Base-by-base conservation (phyloP, 2,329 filamentous ascomycete species). In the Alternaria alternata region DNA sequence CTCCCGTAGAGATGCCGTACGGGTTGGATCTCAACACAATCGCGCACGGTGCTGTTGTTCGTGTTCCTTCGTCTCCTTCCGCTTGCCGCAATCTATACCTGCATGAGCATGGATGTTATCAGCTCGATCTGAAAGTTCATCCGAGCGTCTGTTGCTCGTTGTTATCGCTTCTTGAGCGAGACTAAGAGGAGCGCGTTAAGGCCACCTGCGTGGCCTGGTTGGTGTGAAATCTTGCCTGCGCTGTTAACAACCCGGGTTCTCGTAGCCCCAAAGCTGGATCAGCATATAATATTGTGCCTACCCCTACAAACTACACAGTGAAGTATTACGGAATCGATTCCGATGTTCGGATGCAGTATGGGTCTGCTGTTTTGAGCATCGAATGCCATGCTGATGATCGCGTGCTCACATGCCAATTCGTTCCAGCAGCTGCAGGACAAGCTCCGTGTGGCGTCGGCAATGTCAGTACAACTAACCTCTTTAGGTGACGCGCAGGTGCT, bases 381-480 rank as follows among this genome's bases (percentile, higher is more conserved):
- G 32, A 36, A 36, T 36, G 32, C 32, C 14, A 36, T 36, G 12
- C 14, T 5, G 12, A 14, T 36, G 18, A 30, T 44, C 39, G 39
- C 28, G 30, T 53, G 42, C 41, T 48, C 20, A 16, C 51, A 54
- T 36, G 11, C 30, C 39, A 20, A n/a, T 26, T 46, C 49, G 42
- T 42, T 32, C 16, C 38, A 24, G 14, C 36, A 32, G 20, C 20
- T 32, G 54, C 36, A 49, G 38, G 46, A 55, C 41, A 56, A 54
- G 62, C 62, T 55, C 39, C 28, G 43, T 36, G 39, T 20, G 28
- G 46, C 26, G 41, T 60, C 34, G 48, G 53, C 49, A 44, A 44
- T 24, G 43, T 47, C 20, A 32, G 53, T 24, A 42, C 20, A 20
- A 28, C 53, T 46, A 57, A 41, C 53, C 51, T 34, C 4, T 47